These are phyloP conservation scores for Suhomyces bolitotheri DNA, from an alignment of 1,139 yeast genomes.

Conservation along the genomic window DNA sequence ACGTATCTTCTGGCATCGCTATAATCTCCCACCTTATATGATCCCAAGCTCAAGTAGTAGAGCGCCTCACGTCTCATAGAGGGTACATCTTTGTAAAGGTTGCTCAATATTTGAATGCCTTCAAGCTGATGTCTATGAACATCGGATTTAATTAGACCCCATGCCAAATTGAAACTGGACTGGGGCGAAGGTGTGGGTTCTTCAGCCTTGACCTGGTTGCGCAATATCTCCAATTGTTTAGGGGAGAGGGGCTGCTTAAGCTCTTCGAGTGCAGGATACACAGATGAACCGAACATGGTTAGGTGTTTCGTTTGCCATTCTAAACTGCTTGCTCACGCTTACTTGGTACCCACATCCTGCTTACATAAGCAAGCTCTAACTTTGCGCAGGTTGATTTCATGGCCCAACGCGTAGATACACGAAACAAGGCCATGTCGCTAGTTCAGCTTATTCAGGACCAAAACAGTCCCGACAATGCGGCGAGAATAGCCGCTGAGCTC, in stretches of 20 bases:
- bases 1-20: conserved; percentile 83
- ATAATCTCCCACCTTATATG: conserved; percentile 85
- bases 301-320: background rate
- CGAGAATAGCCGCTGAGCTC: conserved; percentile 37
- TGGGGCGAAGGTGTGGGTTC: conserved; percentile 79
- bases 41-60: conserved; percentile 85
- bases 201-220: conserved; percentile 78
- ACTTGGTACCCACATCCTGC: background rate
- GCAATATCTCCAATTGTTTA: conserved; percentile 73
- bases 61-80: conserved; percentile 85
- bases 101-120: conserved; percentile 76
- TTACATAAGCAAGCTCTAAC: conserved; percentile 1
- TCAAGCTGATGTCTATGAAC: conserved; percentile 64
- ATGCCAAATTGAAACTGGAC: conserved; percentile 88
- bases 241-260: conserved; percentile 60
- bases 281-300: conserved; percentile 10
- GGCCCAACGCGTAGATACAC: conserved; percentile 2
- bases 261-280: conserved; percentile 46
- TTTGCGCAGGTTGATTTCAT: too few relatives aligned
- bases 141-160: conserved; percentile 85
- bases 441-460: conserved; percentile 32
- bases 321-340: background rate
- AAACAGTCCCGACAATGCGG: conserved; percentile 38
- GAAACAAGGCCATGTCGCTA: conserved; percentile 8
- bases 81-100: conserved; percentile 75